Conservation (phyloP, 768 basidiomycete species). For the Rhizopogon sp. region DNA sequence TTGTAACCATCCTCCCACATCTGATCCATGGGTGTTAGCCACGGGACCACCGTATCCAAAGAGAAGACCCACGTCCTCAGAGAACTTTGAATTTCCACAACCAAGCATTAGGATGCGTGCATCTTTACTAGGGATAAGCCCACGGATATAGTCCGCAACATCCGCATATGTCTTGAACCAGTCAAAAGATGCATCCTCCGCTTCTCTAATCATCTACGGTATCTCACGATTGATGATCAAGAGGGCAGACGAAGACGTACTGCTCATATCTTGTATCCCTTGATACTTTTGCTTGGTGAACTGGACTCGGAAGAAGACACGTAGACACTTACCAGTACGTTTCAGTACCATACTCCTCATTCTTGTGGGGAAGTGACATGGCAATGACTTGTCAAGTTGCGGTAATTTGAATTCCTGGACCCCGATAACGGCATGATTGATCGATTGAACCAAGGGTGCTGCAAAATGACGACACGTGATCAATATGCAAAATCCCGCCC, state of each 20-base stretch:
- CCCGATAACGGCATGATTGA: not conserved
- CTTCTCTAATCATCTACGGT: constrained; percentile 39
- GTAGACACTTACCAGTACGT: constrained; percentile 57
- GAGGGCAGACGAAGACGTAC: constrained; percentile 32
- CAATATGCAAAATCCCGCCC: too few relatives aligned
- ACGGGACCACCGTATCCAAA: not conserved
- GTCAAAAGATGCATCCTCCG: constrained; percentile 60
- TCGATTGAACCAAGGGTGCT: not conserved
- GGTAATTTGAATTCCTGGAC: too few relatives aligned
- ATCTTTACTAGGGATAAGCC: constrained; percentile 55
- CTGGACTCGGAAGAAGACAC: not conserved
- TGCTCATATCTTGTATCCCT: constrained; percentile 70
- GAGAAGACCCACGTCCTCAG: constrained; percentile 55
- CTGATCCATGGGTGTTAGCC: constrained; percentile 30
- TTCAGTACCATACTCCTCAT: constrained; percentile 64
- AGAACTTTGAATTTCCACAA: constrained; percentile 79
- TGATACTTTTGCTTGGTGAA: not conserved
- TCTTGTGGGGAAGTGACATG: constrained; percentile 49
- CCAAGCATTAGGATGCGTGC: constrained; percentile 74
- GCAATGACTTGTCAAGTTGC: not conserved
- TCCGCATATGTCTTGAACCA: constrained; percentile 86
- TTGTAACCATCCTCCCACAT: constrained; percentile 88
- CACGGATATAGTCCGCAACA: constrained; percentile 54
- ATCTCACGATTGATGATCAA: not conserved
- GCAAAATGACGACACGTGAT: constrained; percentile 1